Evolutionary conservation across 2,329 filamentous ascomycete species (phyloP), one percentile per base, ranked within the genome.

Genomic region (Aspergillus transmontanensis): DNA sequence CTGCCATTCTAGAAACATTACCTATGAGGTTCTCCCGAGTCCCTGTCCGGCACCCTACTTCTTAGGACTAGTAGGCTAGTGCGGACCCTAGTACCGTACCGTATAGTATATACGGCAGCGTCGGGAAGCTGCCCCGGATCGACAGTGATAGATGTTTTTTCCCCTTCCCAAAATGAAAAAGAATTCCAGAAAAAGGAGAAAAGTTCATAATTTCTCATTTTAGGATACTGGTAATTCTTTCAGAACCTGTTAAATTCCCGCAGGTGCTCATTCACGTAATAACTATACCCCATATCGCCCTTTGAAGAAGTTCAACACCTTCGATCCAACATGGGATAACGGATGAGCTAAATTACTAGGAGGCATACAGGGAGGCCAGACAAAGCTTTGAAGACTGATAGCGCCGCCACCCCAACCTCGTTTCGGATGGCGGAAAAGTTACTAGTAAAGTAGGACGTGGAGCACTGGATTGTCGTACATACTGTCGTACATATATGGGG

Each of bases 391-490:
- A 63, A 43, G 43, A 46, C 51, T 60, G 62, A 69, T 68, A 69
- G 68, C 64, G 68, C 55, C 68, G 63, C 68, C 68, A 69, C 68
- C 60, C 55, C 57, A 63, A 67, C 61, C 64, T 65, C 62, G 45
- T 59, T 64, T 62, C 45, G 62, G 57, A 55, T 30, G 59, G 60
- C 57, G 56, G 51, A 32, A 55, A 55, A 55, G 11, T 39, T 55
- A 55, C 41, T 43, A 43, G 41, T 43, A 43, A 14, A 46, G n/a
- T 46, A 46, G 43, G 51, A 30, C 32, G 34, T 34, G 51, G 51
- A 55, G 51, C 55, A 60, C 57, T 41, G 36, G 28, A 26, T 46
- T 59, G 65, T 69, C 57, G 62, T 62, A 69, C 67, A 36, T 53
- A 55, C 53, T 58, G 58, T 32, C 62, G 58, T 68, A 68, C 64